These are phyloP conservation scores for Ascochyta viciae-villosae DNA, from an alignment of 2,329 filamentous ascomycete species.

Conservation along the genomic window DNA sequence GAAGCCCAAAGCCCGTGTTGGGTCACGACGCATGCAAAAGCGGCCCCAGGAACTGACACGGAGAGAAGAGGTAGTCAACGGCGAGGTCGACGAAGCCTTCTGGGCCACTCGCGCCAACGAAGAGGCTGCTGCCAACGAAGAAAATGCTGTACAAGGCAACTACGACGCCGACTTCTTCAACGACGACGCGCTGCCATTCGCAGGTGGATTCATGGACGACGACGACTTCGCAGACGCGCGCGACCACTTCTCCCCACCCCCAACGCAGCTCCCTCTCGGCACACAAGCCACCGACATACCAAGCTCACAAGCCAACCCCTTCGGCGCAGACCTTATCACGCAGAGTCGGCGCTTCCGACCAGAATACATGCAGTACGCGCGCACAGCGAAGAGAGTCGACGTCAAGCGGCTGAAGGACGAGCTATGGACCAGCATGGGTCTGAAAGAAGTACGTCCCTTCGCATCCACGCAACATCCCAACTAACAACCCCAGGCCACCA, in stretches of 20 bases:
- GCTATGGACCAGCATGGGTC: constrained; percentile 69
- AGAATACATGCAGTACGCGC: constrained; percentile 71
- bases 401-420: constrained; percentile 69
- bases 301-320: constrained; percentile 60
- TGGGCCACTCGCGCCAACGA: constrained; percentile 71
- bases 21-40: constrained; percentile 64
- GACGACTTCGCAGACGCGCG: constrained; percentile 78
- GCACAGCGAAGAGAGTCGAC: constrained; percentile 72
- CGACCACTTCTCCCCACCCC: constrained; percentile 76
- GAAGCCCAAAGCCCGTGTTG: constrained; percentile 88
- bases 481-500: constrained; percentile 30
- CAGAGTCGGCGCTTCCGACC: constrained; percentile 66
- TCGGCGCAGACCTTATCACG: constrained; percentile 68
- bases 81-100: constrained; percentile 92
- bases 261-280: constrained; percentile 56
- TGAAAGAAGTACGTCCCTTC: constrained; percentile 48
- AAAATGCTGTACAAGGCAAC: constrained; percentile 70
- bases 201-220: constrained; percentile 69
- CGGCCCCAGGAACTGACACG: constrained; percentile 23
- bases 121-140: constrained; percentile 55
- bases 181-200: constrained; percentile 78
- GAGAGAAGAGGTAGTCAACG: constrained; percentile 64
- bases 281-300: constrained; percentile 57
- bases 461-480: neutral
- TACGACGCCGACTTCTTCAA: constrained; percentile 99